Conservation (phyloP, 2,329 filamentous ascomycete species). For the Tolypocladium endophyticum region DNA sequence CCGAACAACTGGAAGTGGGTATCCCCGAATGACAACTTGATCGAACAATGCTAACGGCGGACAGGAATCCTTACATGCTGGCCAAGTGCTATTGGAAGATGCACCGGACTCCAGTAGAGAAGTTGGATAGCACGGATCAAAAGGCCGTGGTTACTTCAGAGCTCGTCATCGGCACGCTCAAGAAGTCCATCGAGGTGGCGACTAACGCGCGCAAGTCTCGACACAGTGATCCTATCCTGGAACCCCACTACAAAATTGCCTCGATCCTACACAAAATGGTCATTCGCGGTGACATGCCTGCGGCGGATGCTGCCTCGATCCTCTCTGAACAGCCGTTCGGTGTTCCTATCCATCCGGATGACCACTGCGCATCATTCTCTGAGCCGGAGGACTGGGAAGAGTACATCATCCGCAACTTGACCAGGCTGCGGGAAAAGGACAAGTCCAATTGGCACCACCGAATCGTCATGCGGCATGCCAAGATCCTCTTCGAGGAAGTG, state of each 20-base stretch:
- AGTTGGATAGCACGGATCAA: slow-evolving; percentile 32
- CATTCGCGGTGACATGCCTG: slow-evolving; percentile 34
- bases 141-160: slow-evolving; percentile 19
- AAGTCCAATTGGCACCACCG: slow-evolving; percentile 95
- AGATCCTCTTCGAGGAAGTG: slow-evolving; percentile 40
- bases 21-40: neutral
- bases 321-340: slow-evolving; percentile 47
- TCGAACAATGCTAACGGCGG: slow-evolving; percentile 11
- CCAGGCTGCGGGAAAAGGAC: slow-evolving; percentile 56
- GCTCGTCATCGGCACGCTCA: slow-evolving; percentile 36
- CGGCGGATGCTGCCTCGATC: slow-evolving; percentile 39
- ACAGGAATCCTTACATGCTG: slow-evolving; percentile 47
- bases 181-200: slow-evolving; percentile 40
- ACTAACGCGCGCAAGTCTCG: slow-evolving; percentile 42
- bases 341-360: slow-evolving; percentile 18
- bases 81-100: slow-evolving; percentile 56
- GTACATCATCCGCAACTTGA: slow-evolving; percentile 41
- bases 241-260: slow-evolving; percentile 87
- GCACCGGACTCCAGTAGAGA: slow-evolving; percentile 38
- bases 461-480: slow-evolving; percentile 66
- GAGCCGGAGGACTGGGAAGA: slow-evolving; percentile 49
- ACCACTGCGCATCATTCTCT: slow-evolving; percentile 22
- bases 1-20: slow-evolving; percentile 48
- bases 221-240: slow-evolving; percentile 67
- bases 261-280: slow-evolving; percentile 77